Conservation (phyloP, 1,284 basidiomycete genomes). For the Naganishia cerealis region DNA sequence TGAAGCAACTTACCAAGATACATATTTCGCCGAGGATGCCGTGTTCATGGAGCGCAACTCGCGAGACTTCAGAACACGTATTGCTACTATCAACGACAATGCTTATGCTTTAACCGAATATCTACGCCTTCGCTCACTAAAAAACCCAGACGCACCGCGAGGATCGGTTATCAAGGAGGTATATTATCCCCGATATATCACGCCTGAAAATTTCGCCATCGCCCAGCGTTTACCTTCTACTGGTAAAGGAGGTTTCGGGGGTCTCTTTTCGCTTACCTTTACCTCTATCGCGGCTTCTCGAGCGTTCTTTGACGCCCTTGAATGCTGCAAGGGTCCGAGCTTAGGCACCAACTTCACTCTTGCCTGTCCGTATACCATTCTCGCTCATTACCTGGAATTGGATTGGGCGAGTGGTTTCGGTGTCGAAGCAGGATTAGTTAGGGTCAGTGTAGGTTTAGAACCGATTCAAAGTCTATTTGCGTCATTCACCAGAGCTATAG, state of each 20-base stretch:
- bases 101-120: conserved; percentile 78
- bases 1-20: conserved; percentile 73
- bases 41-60: conserved; percentile 98
- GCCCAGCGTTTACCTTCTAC: conserved; percentile 53
- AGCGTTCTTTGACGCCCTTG: conserved; percentile 84
- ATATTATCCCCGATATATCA: conserved; percentile 84
- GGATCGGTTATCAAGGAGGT: conserved; percentile 72
- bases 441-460: conserved; percentile 90
- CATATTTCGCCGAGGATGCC: conserved; percentile 87
- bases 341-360: conserved; percentile 96
- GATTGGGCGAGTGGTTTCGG: conserved; percentile 88
- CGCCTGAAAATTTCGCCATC: conserved; percentile 69
- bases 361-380: conserved; percentile 86
- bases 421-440: conserved; percentile 79
- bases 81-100: conserved; percentile 77
- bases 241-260: conserved; percentile 74
- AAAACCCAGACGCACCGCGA: conserved; percentile 35
- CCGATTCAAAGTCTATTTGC: conserved; percentile 63
- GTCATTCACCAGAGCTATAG: conserved; percentile 68
- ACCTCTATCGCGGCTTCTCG: conserved; percentile 65
- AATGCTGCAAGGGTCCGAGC: conserved; percentile 85
- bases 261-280: conserved; percentile 90
- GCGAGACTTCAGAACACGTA: conserved; percentile 79
- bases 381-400: conserved; percentile 88
- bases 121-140: conserved; percentile 64